These are phyloP conservation scores for Austroboletus niveus DNA, from an alignment of 1,284 basidiomycete genomes.

Conservation along the genomic window DNA sequence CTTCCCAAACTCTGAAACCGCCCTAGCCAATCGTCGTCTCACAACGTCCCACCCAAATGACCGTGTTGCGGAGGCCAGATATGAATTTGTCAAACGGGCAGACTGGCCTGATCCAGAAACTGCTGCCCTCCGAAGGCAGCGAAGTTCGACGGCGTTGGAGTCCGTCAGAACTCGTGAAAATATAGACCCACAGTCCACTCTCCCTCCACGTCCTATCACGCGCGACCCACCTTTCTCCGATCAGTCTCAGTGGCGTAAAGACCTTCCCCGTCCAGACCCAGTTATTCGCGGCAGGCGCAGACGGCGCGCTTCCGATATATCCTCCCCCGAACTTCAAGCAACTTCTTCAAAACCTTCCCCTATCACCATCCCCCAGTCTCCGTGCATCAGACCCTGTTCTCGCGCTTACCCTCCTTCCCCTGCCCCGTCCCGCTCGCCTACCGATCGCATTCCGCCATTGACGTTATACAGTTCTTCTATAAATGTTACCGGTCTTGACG, in stretches of 20 bases:
- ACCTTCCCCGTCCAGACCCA: constrained; percentile 41
- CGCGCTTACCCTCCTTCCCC: constrained; percentile 50
- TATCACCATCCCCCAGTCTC: constrained; percentile 30
- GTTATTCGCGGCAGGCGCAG: constrained; percentile 56
- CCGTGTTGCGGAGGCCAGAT: constrained; percentile 62
- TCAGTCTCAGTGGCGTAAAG: constrained; percentile 50
- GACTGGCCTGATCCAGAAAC: constrained; percentile 78
- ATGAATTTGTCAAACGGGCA: constrained; percentile 77
- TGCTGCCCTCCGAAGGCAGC: constrained; percentile 63
- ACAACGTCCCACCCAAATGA: constrained; percentile 45
- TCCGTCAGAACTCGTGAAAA: constrained; percentile 52
- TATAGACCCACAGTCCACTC: constrained; percentile 29
- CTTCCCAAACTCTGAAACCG: constrained; percentile 33
- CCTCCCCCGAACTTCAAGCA: constrained; percentile 29
- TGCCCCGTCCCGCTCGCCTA: constrained; percentile 47
- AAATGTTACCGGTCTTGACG: constrained; percentile 3
- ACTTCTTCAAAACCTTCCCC: constrained; percentile 13
- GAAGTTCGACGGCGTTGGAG: constrained; percentile 58
- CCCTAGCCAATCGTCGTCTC: constrained; percentile 37
- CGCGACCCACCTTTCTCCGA: constrained; percentile 44
- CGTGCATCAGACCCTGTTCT: constrained; percentile 38
- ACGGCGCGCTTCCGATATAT: constrained; percentile 44
- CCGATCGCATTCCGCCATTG: constrained; percentile 36
- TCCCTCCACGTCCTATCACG: constrained; percentile 34
- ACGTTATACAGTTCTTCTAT: constrained; percentile 23